Conservation (phyloP, 345 rosid species). For the Heritiera fomes region DNA sequence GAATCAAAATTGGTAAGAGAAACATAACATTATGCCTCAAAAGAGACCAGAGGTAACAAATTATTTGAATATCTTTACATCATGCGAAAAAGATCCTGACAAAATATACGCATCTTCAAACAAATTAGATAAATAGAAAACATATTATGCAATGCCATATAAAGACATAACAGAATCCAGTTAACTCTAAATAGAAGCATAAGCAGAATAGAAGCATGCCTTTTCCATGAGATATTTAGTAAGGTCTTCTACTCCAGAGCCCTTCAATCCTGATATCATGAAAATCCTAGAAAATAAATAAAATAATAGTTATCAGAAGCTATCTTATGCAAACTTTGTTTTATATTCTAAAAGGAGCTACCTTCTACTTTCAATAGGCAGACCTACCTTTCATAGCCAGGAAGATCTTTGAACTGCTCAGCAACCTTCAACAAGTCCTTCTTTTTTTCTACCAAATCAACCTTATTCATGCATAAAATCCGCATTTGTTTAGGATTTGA, state of each 20-base stretch:
- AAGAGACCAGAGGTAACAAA: not conserved
- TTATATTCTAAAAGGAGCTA: not conserved
- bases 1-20: not conserved
- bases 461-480: constrained; percentile 87
- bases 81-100: too few species aligned
- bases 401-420: constrained; percentile 77
- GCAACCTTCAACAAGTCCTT: constrained; percentile 72
- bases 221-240: constrained; percentile 67
- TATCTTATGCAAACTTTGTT: constrained; percentile 1
- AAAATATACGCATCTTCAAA: not conserved
- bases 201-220: constrained; percentile 37
- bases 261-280: constrained; percentile 86
- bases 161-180: constrained; percentile 11
- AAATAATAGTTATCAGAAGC: constrained; percentile 9
- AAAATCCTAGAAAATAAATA: constrained; percentile 54
- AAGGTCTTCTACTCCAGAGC: constrained; percentile 79
- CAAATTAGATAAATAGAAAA: not conserved
- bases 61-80: not conserved
- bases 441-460: constrained; percentile 79
- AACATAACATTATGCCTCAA: not conserved
- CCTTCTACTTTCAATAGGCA: not conserved
- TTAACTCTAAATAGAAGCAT: constrained; percentile 18
- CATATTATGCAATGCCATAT: not conserved
- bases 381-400: constrained; percentile 74
- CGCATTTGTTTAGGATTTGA: constrained; percentile 67